Conservation (phyloP, 768 basidiomycete species). For the Ramaria rubella region DNA sequence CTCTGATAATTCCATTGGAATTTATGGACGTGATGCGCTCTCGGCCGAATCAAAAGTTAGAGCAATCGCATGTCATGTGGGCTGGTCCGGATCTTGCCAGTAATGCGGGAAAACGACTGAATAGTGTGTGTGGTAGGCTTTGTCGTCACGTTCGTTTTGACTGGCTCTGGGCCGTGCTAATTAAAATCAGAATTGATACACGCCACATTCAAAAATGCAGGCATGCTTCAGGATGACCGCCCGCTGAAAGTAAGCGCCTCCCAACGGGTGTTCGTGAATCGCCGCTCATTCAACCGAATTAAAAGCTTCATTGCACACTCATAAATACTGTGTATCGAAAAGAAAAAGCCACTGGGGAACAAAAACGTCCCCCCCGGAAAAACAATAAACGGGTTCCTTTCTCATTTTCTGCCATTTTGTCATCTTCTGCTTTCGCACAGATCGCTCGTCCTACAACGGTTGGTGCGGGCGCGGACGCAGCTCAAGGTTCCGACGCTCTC, state of each 20-base stretch:
- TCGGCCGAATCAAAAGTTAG: slow-evolving; percentile 19
- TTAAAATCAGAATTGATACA: slow-evolving; percentile 21
- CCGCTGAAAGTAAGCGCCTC: slow-evolving; percentile 29
- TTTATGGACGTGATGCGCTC: slow-evolving; percentile 40
- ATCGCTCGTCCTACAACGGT: slow-evolving; percentile 6
- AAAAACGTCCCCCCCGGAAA: not conserved
- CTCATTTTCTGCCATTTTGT: slow-evolving; percentile 33
- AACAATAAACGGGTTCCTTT: slow-evolving; percentile 31
- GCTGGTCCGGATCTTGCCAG: slow-evolving; percentile 38
- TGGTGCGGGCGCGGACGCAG: not conserved
- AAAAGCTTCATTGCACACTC: slow-evolving; percentile 33
- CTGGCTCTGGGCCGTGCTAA: not conserved
- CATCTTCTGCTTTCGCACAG: slow-evolving; percentile 19
- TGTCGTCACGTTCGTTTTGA: not conserved
- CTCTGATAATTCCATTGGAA: slow-evolving; percentile 38
- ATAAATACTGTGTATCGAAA: slow-evolving; percentile 32
- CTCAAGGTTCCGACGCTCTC: slow-evolving; percentile 12
- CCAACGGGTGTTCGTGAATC: not conserved
- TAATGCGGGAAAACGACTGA: slow-evolving; percentile 27
- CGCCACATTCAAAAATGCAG: slow-evolving; percentile 24
- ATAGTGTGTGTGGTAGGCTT: slow-evolving; percentile 30
- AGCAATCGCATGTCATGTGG: slow-evolving; percentile 51
- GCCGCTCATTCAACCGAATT: not conserved
- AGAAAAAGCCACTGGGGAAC: slow-evolving; percentile 6
- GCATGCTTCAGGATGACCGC: slow-evolving; percentile 27